A percentile compares a stretch with the other conserved stretches of the same genome.
Evolutionary conservation across 1,284 basidiomycete species (phyloP).

Genomic region (Malassezia nana): DNA sequence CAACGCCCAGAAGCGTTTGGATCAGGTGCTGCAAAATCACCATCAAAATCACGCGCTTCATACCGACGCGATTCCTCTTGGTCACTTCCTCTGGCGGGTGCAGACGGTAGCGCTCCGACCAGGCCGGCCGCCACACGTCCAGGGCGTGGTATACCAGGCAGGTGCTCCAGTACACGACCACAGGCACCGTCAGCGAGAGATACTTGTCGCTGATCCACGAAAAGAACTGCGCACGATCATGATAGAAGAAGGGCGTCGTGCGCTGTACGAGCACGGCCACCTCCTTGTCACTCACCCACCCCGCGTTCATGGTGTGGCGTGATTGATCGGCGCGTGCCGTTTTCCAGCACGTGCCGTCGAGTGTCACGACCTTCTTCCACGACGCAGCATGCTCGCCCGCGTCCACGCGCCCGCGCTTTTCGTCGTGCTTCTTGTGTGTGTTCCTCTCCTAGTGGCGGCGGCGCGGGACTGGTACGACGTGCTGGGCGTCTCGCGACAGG

Average conservation of each 20-base stretch:
- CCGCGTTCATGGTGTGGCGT: neutral
- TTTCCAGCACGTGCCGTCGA: neutral
- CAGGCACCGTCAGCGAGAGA: conserved; percentile 64
- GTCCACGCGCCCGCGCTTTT: neutral
- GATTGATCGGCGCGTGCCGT: neutral
- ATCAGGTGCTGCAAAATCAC: conserved; percentile 75
- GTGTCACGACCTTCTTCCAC: neutral
- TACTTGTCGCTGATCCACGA: conserved; percentile 59
- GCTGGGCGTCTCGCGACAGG: conserved; percentile 32
- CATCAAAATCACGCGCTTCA: conserved; percentile 62
- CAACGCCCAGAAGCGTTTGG: conserved; percentile 67
- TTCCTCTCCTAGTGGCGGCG: conserved; percentile 22
- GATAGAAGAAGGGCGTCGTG: conserved; percentile 11
- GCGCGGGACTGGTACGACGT: conserved; percentile 43
- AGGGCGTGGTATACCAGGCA: conserved; percentile 72
- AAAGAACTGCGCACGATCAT: neutral
- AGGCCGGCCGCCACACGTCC: conserved; percentile 61
- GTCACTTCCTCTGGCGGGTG: conserved; percentile 76
- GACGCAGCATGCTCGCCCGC: neutral
- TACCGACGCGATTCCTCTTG: conserved; percentile 65
- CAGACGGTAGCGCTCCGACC: conserved; percentile 73
- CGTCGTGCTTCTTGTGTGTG: neutral
- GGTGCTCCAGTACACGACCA: conserved; percentile 76
- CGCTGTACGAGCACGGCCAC: conserved; percentile 4
- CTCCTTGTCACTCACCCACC: neutral